Conservation (phyloP, 768 basidiomycete species). For the Amanita fuliginea region DNA sequence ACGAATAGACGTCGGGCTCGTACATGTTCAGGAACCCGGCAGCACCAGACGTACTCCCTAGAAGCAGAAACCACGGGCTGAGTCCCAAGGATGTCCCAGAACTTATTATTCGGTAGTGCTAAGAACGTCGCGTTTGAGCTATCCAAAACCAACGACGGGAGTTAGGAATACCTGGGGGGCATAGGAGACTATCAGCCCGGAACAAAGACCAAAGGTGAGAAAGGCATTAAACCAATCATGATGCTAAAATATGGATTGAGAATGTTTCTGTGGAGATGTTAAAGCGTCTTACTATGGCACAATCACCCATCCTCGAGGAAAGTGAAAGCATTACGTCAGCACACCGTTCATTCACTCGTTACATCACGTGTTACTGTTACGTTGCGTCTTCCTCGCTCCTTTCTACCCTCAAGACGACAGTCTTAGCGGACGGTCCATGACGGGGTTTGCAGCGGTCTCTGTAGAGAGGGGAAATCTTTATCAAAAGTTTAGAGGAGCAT, state of each 20-base stretch:
- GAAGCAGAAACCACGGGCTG: conserved; percentile 82
- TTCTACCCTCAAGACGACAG: too few species aligned
- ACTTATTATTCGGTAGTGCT: conserved; percentile 76
- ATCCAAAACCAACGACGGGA: background rate
- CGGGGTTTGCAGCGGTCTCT: conserved; percentile 2
- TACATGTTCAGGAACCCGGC: conserved; percentile 82
- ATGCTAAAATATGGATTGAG: conserved; percentile 27
- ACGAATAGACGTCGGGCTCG: conserved; percentile 10
- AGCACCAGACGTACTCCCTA: conserved; percentile 78
- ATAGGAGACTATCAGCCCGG: conserved; percentile 76
- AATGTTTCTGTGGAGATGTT: background rate
- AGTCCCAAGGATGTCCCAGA: conserved; percentile 79
- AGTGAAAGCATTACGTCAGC: background rate
- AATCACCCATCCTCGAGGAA: background rate
- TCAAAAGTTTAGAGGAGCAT: conserved; percentile 35
- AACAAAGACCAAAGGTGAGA: conserved; percentile 51
- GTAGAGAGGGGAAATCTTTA: conserved; percentile 10
- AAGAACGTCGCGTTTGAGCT: background rate
- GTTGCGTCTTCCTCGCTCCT: background rate
- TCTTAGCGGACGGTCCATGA: background rate
- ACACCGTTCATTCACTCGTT: too few species aligned
- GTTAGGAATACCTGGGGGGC: conserved; percentile 54
- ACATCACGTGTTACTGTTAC: too few species aligned
- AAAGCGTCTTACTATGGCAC: background rate
- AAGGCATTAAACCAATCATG: conserved; percentile 65